These are phyloP conservation scores for Polyplosphaeria fusca DNA, from an alignment of 495 filamentous ascomycete genomes.

Conservation along the genomic window DNA sequence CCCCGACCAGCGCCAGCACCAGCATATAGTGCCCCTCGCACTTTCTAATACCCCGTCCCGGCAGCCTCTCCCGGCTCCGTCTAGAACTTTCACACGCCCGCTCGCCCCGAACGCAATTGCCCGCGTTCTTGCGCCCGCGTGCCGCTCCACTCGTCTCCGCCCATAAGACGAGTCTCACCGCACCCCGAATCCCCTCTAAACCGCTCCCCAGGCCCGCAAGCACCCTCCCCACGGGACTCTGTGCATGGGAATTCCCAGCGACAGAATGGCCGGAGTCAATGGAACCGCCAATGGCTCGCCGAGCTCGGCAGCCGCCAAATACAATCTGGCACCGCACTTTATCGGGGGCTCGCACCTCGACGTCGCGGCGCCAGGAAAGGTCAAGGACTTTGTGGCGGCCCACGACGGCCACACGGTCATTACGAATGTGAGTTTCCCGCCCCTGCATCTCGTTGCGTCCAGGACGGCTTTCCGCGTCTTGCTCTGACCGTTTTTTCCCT, in stretches of 20 bases:
- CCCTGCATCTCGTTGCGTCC: no score
- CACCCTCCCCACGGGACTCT: no score
- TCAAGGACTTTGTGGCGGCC: conserved; percentile 90
- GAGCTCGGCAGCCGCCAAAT: conserved; percentile 67
- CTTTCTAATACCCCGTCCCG: conserved; percentile 18
- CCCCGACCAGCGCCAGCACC: conserved; percentile 11
- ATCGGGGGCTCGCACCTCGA: conserved; percentile 88
- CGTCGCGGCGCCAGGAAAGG: conserved; percentile 69
- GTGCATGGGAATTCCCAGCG: conserved; percentile 27
- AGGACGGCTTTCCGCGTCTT: no score
- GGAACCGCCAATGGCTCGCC: conserved; percentile 50
- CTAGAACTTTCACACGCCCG: neutral
- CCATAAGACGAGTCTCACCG: neutral
- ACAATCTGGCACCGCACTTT: conserved; percentile 84
- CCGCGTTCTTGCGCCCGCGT: neutral
- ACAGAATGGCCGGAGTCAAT: conserved; percentile 32
- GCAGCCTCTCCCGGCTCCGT: conserved; percentile 7
- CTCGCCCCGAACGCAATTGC: conserved; percentile 1
- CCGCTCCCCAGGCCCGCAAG: neutral
- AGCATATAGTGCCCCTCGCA: conserved; percentile 1
- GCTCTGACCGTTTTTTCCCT: no score
- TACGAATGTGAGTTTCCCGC: conserved; percentile 69
- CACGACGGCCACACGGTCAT: conserved; percentile 97
- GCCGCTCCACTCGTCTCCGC: neutral
- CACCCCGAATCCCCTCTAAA: neutral